These are phyloP conservation scores for Peziza echinospora DNA, from an alignment of 495 filamentous ascomycete species.

Conservation along the genomic window DNA sequence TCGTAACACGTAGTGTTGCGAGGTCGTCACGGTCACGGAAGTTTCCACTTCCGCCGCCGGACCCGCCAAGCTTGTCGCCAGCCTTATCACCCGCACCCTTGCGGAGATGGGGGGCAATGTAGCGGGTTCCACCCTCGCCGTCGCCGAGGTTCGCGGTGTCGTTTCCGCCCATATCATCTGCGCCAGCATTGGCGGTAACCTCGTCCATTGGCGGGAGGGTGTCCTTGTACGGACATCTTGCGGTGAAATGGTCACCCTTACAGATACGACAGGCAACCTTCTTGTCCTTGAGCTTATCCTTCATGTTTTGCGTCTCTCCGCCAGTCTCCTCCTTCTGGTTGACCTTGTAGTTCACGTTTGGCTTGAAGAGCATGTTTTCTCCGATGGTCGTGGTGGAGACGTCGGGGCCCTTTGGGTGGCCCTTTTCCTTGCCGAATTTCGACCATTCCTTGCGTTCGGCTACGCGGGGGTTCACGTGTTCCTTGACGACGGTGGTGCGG, in stretches of 20 bases:
- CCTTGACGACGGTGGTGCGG: constrained; percentile 65
- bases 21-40: constrained; percentile 88
- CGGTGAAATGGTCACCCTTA: constrained; percentile 94
- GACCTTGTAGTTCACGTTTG: constrained; percentile 72
- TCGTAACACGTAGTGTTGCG: constrained; percentile 87
- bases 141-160: constrained; percentile 33
- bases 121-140: constrained; percentile 37
- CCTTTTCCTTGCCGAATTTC: constrained; percentile 79
- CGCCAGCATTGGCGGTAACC: constrained; percentile 15
- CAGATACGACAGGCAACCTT: constrained; percentile 99
- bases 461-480: constrained; percentile 87
- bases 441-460: constrained; percentile 77
- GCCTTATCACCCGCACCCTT: constrained; percentile 33
- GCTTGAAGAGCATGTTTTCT: constrained; percentile 93
- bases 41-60: constrained; percentile 66
- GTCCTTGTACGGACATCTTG: constrained; percentile 65
- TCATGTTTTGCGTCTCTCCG: constrained; percentile 59
- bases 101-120: constrained; percentile 80
- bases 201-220: constrained; percentile 60
- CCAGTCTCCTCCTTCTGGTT: constrained; percentile 59
- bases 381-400: constrained; percentile 79
- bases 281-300: constrained; percentile 89
- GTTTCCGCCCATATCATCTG: neutral
- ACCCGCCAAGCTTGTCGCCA: constrained; percentile 71
- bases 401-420: constrained; percentile 41